phyloP scores from a whole-genome alignment of 345 rosid species.

The Gossypium ekmanianum region DNA sequence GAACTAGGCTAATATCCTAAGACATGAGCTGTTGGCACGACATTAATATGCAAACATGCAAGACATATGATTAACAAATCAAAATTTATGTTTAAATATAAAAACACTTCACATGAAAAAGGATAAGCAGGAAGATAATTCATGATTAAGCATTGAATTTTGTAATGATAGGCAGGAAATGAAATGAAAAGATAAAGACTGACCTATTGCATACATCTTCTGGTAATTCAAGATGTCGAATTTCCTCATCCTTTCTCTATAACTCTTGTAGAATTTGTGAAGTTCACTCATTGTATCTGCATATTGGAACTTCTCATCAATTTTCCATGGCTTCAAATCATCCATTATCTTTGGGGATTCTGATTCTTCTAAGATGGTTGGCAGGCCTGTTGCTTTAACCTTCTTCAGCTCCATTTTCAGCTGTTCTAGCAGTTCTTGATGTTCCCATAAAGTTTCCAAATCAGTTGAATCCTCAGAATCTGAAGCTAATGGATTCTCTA shows the following conservation, averaged over 20 bases:
- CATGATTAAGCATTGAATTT: slow-evolving; percentile 9
- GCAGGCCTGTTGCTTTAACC: slow-evolving; percentile 74
- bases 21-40: not conserved
- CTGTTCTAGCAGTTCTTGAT: slow-evolving; percentile 90
- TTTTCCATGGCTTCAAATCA: slow-evolving; percentile 90
- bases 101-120: too few species aligned
- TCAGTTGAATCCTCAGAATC: slow-evolving; percentile 45
- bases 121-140: not conserved
- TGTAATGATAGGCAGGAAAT: not conserved
- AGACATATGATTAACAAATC: too few species aligned
- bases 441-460: slow-evolving; percentile 81
- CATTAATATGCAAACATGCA: too few species aligned
- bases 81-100: too few species aligned
- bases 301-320: slow-evolving; percentile 61
- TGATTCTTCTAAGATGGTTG: slow-evolving; percentile 73
- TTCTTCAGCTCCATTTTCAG: slow-evolving; percentile 85
- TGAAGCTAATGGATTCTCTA: slow-evolving; percentile 19
- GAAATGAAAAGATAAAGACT: slow-evolving; percentile 23
- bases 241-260: slow-evolving; percentile 84
- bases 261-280: slow-evolving; percentile 82
- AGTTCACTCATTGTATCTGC: slow-evolving; percentile 69
- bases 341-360: slow-evolving; percentile 72
- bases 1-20: slow-evolving; percentile 23
- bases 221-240: slow-evolving; percentile 89
- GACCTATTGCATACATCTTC: slow-evolving; percentile 87